These are phyloP conservation scores for Clarkia xantiana DNA, from an alignment of 345 rosid species.

Conservation along the genomic window DNA sequence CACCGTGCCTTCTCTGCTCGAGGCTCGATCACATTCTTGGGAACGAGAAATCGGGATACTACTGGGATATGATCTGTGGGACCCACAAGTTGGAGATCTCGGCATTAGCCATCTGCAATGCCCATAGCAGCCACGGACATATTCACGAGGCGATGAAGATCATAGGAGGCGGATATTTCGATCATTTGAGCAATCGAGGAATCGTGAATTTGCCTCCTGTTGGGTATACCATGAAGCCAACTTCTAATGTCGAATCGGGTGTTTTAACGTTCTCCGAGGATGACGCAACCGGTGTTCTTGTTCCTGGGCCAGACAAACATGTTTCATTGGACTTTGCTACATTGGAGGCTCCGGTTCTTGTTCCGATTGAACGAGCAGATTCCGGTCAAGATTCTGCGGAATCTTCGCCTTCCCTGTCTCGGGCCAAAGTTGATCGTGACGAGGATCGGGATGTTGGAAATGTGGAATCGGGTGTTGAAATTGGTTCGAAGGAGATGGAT, in stretches of 20 bases:
- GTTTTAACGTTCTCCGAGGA: constrained; percentile 18
- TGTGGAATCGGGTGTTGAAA: constrained; percentile 7
- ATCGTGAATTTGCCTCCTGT: constrained; percentile 39
- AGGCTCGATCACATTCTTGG: constrained; percentile 76
- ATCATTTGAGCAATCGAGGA: constrained; percentile 11
- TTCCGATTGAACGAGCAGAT: no score
- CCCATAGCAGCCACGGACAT: constrained; percentile 65
- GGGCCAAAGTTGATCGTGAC: constrained; percentile 10
- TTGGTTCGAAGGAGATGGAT: constrained; percentile 25
- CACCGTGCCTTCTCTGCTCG: constrained; percentile 74
- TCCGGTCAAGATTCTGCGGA: neutral
- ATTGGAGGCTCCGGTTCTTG: no score
- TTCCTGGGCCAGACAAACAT: constrained; percentile 26
- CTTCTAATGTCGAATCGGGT: constrained; percentile 54
- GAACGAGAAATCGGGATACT: constrained; percentile 23
- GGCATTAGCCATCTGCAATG: constrained; percentile 63
- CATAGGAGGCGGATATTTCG: constrained; percentile 11
- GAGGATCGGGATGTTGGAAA: constrained; percentile 8
- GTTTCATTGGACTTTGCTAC: constrained; percentile 10
- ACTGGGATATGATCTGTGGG: constrained; percentile 63
- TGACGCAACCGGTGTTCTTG: constrained; percentile 19
- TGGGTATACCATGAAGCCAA: constrained; percentile 49
- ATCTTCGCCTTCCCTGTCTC: constrained; percentile 7
- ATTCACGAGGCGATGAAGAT: constrained; percentile 29
- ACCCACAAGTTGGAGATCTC: constrained; percentile 79